These are phyloP conservation scores for Pyrenochaeta sp. DNA, from an alignment of 2,329 filamentous ascomycete genomes.

Conservation along the genomic window DNA sequence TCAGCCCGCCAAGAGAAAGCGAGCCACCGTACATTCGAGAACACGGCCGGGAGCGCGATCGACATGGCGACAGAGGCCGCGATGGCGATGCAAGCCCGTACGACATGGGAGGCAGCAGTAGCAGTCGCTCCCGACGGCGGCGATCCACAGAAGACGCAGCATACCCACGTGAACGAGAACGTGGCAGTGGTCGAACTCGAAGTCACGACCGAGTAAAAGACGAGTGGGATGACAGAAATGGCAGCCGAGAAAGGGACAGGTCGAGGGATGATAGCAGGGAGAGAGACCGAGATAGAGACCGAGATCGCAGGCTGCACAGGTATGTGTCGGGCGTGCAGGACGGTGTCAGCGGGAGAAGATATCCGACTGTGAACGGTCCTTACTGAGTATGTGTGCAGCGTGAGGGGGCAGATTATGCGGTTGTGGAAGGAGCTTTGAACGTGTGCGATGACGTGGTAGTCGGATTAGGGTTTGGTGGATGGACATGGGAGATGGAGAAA, in stretches of 20 bases:
- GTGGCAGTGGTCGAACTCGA: constrained; percentile 31
- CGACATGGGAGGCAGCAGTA: constrained; percentile 15
- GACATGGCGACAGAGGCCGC: constrained; percentile 20
- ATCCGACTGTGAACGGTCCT: constrained; percentile 34
- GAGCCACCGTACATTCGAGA: constrained; percentile 34
- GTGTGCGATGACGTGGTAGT: neutral
- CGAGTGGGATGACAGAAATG: constrained; percentile 34
- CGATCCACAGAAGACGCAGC: constrained; percentile 37
- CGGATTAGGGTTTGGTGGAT: neutral
- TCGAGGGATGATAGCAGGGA: constrained; percentile 22
- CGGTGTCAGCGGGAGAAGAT: constrained; percentile 44
- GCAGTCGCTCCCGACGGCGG: constrained; percentile 26
- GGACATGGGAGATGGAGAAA: neutral
- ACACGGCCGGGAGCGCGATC: constrained; percentile 22
- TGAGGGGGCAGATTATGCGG: constrained; percentile 24
- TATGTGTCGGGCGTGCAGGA: constrained; percentile 47
- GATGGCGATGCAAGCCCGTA: constrained; percentile 8
- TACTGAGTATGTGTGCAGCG: constrained; percentile 30
- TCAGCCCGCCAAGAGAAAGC: constrained; percentile 30
- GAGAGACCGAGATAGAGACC: constrained; percentile 21
- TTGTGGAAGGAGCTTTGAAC: constrained; percentile 33
- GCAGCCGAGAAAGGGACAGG: constrained; percentile 23
- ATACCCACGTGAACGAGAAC: constrained; percentile 32
- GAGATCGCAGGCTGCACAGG: constrained; percentile 34
- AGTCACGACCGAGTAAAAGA: constrained; percentile 41